Evolutionary conservation across 257 asterid species (phyloP).

Genomic region (Craterostigma plantagineum): DNA sequence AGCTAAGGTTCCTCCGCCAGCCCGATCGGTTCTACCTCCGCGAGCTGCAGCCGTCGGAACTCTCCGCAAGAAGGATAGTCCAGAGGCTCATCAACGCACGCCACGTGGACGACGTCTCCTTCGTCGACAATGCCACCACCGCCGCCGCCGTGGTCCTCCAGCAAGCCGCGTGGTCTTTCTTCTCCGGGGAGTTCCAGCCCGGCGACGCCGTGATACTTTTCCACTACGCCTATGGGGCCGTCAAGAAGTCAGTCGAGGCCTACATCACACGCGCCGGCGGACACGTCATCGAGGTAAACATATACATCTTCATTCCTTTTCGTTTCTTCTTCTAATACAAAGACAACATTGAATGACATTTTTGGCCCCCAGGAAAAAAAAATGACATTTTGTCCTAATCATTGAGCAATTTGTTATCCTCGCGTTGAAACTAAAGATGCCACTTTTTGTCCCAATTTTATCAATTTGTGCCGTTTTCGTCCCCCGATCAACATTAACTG

Average conservation of each 20-base stretch:
- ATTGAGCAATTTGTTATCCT: too few relatives aligned
- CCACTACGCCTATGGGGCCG: slow-evolving; percentile 74
- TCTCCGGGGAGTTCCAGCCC: slow-evolving; percentile 18
- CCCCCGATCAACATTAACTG: too few relatives aligned
- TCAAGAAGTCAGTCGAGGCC: slow-evolving; percentile 63
- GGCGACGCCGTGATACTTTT: slow-evolving; percentile 64
- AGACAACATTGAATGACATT: too few relatives aligned
- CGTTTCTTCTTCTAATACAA: too few relatives aligned
- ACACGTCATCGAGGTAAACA: slow-evolving; percentile 60
- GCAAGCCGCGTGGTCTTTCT: slow-evolving; percentile 51
- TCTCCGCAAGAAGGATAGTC: slow-evolving; percentile 32
- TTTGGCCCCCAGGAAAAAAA: too few relatives aligned
- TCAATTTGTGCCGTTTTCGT: too few relatives aligned
- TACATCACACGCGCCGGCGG: slow-evolving; percentile 83
- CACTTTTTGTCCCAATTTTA: too few relatives aligned
- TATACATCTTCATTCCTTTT: background rate
- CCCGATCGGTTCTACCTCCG: slow-evolving; percentile 64
- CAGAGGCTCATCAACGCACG: slow-evolving; percentile 53
- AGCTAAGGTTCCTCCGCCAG: slow-evolving; percentile 53
- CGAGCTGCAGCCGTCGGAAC: slow-evolving; percentile 47
- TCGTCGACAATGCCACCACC: slow-evolving; percentile 88
- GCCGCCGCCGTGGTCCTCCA: slow-evolving; percentile 77
- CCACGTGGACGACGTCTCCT: slow-evolving; percentile 51
- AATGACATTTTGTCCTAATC: too few relatives aligned
- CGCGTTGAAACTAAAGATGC: too few relatives aligned